Conservation (phyloP, 495 filamentous ascomycete species). For the Penicillium manginii region DNA sequence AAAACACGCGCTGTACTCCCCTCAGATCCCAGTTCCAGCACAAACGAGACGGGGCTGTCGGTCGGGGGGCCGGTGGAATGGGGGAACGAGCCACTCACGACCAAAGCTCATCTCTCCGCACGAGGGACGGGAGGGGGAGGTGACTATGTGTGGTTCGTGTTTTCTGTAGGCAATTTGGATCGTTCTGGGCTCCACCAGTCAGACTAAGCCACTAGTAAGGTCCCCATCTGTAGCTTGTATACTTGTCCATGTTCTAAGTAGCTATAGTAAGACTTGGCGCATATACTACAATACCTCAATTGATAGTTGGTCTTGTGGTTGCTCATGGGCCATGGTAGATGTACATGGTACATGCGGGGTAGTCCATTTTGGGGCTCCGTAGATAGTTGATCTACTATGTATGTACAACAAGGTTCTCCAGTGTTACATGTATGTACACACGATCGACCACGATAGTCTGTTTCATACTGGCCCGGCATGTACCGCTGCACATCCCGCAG, state of each 20-base stretch:
- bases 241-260: not conserved
- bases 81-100: constrained; percentile 21
- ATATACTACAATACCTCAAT: too few species aligned
- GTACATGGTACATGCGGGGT: constrained; percentile 11
- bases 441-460: not conserved
- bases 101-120: constrained; percentile 23
- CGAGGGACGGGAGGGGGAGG: constrained; percentile 24
- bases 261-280: too few species aligned
- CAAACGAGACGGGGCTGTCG: not conserved
- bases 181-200: not conserved
- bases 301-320: not conserved
- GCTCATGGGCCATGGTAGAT: not conserved
- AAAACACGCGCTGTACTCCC: constrained; percentile 19
- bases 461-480: not conserved
- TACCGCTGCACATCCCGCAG: not conserved
- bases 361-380: not conserved
- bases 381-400: not conserved
- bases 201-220: not conserved
- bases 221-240: not conserved
- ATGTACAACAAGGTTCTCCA: not conserved
- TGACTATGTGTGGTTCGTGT: constrained; percentile 18
- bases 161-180: not conserved
- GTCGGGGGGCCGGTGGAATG: constrained; percentile 8
- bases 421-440: not conserved
- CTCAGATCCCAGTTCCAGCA: constrained; percentile 11